Base-by-base conservation (phyloP, 768 basidiomycete species). In the Tylopilus cervinicoccineus region DNA sequence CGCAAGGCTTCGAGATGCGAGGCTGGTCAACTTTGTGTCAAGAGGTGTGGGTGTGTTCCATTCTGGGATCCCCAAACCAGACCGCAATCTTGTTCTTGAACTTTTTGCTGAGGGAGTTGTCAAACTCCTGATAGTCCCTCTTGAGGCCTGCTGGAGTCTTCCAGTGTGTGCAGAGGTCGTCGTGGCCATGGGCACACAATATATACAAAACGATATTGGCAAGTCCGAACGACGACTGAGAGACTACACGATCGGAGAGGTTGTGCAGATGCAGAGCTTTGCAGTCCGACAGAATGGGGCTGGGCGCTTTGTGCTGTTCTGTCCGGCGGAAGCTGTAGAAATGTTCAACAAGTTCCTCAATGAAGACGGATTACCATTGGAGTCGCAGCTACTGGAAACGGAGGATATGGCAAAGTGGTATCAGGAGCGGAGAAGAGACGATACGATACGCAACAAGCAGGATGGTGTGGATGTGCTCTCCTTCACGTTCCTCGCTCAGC, bases 171-270 rank as follows among this genome's bases (percentile, higher is more conserved):
- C 89, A 1, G 76, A 78, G 7, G 79, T 79, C 6, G 94, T 98
- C 14, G 73, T 98, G 31, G 84, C 92, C 38, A 86, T 98, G 86
- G 88, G 92, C 16, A 91, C 94, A 4, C 96, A 99, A 65, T 95
- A 90, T 65, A 65, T 84, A 22, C 72, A 79, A 47, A 56, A 74
- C 7, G 71, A 74, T 33, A 66, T 63, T 31, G 73, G 71, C 45
- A 74, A 70, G 13, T 61, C 72, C 9, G 81, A 84, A 51, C 80
- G 87, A 20, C 84, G 86, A 57, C 63, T 95, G 42, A 76, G 76
- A 37, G 92, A 93, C 62, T 98, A 98, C 65, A 72, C 72, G 0
- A 70, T 95, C 31, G 74, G 80, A 17, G 93, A 98, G 57, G 68
- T 99, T 29, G 82, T 88, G 43, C 83, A 81, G 48, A 98, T 99